These are phyloP conservation scores for Sporothrix dimorphospora DNA, from an alignment of 2,329 filamentous ascomycete genomes.

Conservation along the genomic window DNA sequence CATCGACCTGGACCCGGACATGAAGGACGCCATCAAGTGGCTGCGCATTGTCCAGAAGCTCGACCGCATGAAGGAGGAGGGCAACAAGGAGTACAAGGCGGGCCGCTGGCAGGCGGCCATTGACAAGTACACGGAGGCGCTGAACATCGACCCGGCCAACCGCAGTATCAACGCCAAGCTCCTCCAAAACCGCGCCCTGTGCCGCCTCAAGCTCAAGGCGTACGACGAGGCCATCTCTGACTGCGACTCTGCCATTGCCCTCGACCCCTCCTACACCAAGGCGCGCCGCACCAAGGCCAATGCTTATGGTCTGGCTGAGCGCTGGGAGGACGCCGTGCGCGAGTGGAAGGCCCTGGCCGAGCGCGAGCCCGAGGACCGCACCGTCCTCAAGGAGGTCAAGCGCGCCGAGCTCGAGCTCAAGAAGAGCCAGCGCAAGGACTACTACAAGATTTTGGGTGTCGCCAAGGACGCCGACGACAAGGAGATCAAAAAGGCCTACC, in stretches of 20 bases:
- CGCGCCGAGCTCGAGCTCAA: conserved; percentile 94
- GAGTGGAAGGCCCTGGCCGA: conserved; percentile 89
- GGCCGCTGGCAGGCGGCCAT: conserved; percentile 79
- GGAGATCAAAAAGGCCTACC: conserved; percentile 95
- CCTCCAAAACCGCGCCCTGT: conserved; percentile 88
- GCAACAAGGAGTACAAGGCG: conserved; percentile 87
- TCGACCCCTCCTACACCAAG: conserved; percentile 86
- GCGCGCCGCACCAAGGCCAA: conserved; percentile 93
- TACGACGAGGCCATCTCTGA: conserved; percentile 81
- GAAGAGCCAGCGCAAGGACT: conserved; percentile 96
- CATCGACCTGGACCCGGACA: conserved; percentile 87
- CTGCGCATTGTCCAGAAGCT: conserved; percentile 89
- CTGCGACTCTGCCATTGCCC: conserved; percentile 78
- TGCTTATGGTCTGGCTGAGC: conserved; percentile 79
- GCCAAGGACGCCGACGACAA: conserved; percentile 81
- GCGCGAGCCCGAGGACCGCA: conserved; percentile 77
- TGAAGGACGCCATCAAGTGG: conserved; percentile 84
- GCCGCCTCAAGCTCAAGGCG: conserved; percentile 80
- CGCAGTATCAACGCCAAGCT: conserved; percentile 94
- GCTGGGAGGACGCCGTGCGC: conserved; percentile 88
- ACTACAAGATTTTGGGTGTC: conserved; percentile 94
- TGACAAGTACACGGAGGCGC: conserved; percentile 79
- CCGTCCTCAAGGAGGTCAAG: conserved; percentile 80
- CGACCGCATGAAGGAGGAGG: conserved; percentile 90
- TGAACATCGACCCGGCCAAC: conserved; percentile 85